Conservation (phyloP, 352 stramenopile species). For the Pythium biforme region DNA sequence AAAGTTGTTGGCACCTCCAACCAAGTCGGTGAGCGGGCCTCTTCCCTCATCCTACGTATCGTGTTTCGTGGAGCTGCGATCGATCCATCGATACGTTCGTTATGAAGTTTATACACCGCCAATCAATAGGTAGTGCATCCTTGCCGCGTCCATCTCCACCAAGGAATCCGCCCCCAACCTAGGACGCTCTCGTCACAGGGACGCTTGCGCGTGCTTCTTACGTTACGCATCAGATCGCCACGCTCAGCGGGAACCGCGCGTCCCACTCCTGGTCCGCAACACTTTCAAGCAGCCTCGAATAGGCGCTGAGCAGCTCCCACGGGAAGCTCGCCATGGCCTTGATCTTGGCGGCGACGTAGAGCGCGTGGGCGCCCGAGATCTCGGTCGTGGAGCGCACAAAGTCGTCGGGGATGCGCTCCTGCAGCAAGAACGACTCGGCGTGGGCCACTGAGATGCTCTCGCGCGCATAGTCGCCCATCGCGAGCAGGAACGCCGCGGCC, state of each 20-base stretch:
- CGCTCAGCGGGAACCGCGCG: neutral
- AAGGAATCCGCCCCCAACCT: no score
- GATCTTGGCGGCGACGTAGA: slow-evolving; percentile 43
- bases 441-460: slow-evolving; percentile 39
- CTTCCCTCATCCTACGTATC: no score
- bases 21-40: no score
- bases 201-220: no score
- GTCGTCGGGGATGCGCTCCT: slow-evolving; percentile 48
- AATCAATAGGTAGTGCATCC: no score
- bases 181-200: no score
- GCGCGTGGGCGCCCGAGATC: slow-evolving; percentile 32
- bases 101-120: no score
- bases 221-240: neutral
- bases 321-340: slow-evolving; percentile 31
- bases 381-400: slow-evolving; percentile 34
- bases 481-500: slow-evolving; percentile 43
- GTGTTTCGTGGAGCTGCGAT: no score
- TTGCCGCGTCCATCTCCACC: no score
- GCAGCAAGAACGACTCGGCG: slow-evolving; percentile 40
- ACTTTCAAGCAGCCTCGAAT: neutral
- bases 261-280: neutral
- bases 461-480: slow-evolving; percentile 38
- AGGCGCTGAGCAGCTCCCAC: neutral
- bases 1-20: no score
- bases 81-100: no score